These are phyloP conservation scores for Omphalotus guepiniiformis DNA, from an alignment of 768 basidiomycete genomes.

Conservation along the genomic window DNA sequence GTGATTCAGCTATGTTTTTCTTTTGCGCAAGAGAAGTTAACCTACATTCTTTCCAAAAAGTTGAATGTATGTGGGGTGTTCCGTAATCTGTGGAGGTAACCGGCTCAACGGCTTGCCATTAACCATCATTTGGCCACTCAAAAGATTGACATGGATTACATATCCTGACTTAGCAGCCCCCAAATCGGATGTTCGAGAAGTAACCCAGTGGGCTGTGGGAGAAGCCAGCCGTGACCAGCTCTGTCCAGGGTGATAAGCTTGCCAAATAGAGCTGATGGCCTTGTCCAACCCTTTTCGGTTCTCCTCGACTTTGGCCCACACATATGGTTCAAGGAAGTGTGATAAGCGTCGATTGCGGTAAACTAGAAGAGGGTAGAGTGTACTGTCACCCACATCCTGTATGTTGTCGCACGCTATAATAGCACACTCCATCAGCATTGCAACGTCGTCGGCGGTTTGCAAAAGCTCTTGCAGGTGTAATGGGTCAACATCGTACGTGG, in stretches of 20 bases:
- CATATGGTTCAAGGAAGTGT: slow-evolving; percentile 15
- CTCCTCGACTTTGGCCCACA: no score
- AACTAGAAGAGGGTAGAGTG: no score
- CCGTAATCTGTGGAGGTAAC: slow-evolving; percentile 29
- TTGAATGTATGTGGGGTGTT: slow-evolving; percentile 31
- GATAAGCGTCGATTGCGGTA: slow-evolving; percentile 25
- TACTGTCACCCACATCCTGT: no score
- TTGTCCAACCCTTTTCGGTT: slow-evolving; percentile 4
- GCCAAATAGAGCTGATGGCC: slow-evolving; percentile 13
- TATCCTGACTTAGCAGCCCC: slow-evolving; percentile 17
- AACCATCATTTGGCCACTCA: slow-evolving; percentile 37
- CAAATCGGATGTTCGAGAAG: slow-evolving; percentile 11
- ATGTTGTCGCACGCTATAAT: slow-evolving; percentile 27
- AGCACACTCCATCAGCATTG: slow-evolving; percentile 27
- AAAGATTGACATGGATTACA: slow-evolving; percentile 37
- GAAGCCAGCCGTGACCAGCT: slow-evolving; percentile 17
- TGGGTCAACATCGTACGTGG: slow-evolving; percentile 33
- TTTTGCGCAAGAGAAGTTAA: no score
- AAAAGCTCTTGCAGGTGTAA: background rate
- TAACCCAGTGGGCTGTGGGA: slow-evolving; percentile 27
- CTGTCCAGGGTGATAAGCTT: slow-evolving; percentile 11
- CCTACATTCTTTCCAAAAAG: no score
- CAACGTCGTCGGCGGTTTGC: slow-evolving; percentile 17
- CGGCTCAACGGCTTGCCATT: slow-evolving; percentile 35
- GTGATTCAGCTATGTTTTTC: no score